Conservation (phyloP, 2,329 filamentous ascomycete species). For the Epichloe festucae region DNA sequence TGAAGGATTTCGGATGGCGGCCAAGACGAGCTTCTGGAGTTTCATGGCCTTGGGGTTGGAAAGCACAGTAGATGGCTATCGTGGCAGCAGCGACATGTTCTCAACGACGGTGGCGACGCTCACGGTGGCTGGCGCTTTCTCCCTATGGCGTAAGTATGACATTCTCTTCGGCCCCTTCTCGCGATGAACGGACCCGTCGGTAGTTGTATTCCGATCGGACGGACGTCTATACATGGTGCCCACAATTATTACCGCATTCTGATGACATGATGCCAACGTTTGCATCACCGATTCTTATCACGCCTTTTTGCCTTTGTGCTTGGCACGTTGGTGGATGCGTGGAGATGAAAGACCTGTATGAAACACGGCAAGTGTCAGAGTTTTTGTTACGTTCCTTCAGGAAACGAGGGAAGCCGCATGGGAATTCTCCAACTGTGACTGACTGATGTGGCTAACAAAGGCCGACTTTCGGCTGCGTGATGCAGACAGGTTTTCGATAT, state of each 20-base stretch:
- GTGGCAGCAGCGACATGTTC: conserved; percentile 58
- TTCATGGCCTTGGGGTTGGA: conserved; percentile 70
- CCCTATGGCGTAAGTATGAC: conserved; percentile 58
- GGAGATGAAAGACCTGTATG: background rate
- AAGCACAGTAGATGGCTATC: conserved; percentile 57
- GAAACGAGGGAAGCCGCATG: conserved; percentile 5
- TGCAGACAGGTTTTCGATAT: conserved; percentile 65
- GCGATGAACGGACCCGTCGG: background rate
- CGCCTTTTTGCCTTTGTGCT: background rate
- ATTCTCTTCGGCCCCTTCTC: background rate
- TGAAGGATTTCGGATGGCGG: conserved; percentile 66
- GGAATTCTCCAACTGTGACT: background rate
- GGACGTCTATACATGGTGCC: too few relatives aligned
- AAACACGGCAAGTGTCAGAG: conserved; percentile 4
- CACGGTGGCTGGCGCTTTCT: conserved; percentile 76
- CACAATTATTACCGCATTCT: background rate
- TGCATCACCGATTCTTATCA: background rate
- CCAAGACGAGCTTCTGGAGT: conserved; percentile 58
- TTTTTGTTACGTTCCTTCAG: conserved; percentile 11
- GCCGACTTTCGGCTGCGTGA: conserved; percentile 17
- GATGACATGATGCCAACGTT: background rate
- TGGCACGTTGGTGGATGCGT: background rate
- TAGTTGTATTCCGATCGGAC: background rate
- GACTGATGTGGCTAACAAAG: conserved; percentile 11
- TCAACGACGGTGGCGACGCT: conserved; percentile 75